These are phyloP conservation scores for Ophiostoma pallidulum DNA, from an alignment of 2,329 filamentous ascomycete genomes.

Conservation along the genomic window DNA sequence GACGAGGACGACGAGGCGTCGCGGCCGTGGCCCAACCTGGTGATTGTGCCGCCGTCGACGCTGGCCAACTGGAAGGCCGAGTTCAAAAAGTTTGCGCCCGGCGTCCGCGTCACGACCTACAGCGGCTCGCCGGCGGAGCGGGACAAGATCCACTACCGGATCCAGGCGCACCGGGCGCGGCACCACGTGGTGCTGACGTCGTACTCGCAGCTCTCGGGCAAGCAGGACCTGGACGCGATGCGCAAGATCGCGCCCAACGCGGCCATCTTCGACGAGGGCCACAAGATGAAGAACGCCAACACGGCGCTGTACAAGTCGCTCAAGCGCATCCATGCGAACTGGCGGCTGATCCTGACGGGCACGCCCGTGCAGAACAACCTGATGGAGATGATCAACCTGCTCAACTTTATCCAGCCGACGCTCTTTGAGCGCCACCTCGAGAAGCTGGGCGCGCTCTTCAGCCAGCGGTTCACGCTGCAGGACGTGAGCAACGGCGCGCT, in stretches of 20 bases:
- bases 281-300: slow-evolving; percentile 80
- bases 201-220: slow-evolving; percentile 48
- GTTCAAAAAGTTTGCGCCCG: slow-evolving; percentile 77
- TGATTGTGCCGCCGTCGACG: slow-evolving; percentile 88
- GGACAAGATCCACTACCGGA: slow-evolving; percentile 54
- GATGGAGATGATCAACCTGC: slow-evolving; percentile 78
- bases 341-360: slow-evolving; percentile 78
- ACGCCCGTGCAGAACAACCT: slow-evolving; percentile 94
- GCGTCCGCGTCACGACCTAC: slow-evolving; percentile 63
- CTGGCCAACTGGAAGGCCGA: slow-evolving; percentile 94
- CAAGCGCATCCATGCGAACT: slow-evolving; percentile 66
- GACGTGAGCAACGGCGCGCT: slow-evolving; percentile 73
- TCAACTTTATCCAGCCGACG: slow-evolving; percentile 86
- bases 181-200: slow-evolving; percentile 54
- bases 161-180: slow-evolving; percentile 54
- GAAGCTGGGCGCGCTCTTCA: slow-evolving; percentile 79
- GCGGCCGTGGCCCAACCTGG: slow-evolving; percentile 60
- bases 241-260: slow-evolving; percentile 39
- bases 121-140: slow-evolving; percentile 58
- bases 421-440: slow-evolving; percentile 72
- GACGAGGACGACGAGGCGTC: slow-evolving; percentile 19
- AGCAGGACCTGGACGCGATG: slow-evolving; percentile 41
- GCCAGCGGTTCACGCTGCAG: slow-evolving; percentile 77
- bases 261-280: slow-evolving; percentile 85
- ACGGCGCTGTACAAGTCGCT: slow-evolving; percentile 75